Base-by-base conservation (phyloP, 495 filamentous ascomycete genomes). In the Penicillium canariense region DNA sequence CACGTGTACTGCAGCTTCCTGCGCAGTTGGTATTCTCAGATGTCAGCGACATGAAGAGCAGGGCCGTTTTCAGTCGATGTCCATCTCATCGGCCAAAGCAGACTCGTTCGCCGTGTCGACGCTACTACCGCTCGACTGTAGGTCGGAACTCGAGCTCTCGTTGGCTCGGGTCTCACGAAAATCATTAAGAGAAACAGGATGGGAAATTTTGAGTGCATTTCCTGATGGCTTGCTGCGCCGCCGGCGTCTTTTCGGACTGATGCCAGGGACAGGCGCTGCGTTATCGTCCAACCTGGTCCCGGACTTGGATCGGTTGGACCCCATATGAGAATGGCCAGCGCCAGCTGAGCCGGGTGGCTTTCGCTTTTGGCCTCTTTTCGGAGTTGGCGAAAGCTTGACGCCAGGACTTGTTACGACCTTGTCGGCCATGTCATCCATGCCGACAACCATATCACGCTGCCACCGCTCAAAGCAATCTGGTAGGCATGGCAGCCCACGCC, bases 341-440 rank as follows among this genome's bases (percentile, higher is more conserved):
- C 52, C 25, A 17, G 50, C 9, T 12, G 42, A 28, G 17, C 40
- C 49, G 26, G 55, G 34, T n/a, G 69, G 48, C 55, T 75, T 77
- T 50, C 75, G 63, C 43, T 78, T 78, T 48, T 61, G 66, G 26
- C 75, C 75, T 61, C 65, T 63, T 10, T 54, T 66, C 22, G 44
- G 55, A 7, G 20, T 47, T 3, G 47, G 1, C 5, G 27, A 38
- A 6, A 32, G 15, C 17, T 36, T 55, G 10, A 48, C 25, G 27
- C 45, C 3, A 20, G 17, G 45, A 18, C 22, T 58, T 35, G 38
- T 54, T 44, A 65, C 59, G 1, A 60, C 54, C 18, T 72, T 54
- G 28, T 63, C 68, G 12, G 63, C 52, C 8, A 75, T 52, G 11
- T 56, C 60, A 23, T 72, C 56, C 57, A 76, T 68, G 1, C 55